Conservation (phyloP, 306 rosid species). For the Hippophae tibetana region DNA sequence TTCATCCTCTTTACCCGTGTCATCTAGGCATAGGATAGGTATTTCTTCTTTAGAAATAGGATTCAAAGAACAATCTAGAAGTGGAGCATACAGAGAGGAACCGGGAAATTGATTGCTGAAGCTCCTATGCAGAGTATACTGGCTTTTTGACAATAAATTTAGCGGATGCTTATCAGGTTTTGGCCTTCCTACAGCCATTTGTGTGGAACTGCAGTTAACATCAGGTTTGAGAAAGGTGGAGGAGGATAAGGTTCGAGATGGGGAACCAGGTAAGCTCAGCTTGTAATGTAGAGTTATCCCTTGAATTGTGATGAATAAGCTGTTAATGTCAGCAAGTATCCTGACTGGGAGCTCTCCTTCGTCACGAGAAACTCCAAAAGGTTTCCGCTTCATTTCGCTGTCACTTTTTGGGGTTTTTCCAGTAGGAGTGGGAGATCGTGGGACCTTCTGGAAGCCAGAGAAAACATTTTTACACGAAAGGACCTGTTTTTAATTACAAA, state of each 20-base stretch:
- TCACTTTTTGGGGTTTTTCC: conserved; percentile 91
- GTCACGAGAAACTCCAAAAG: conserved; percentile 46
- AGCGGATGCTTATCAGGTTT: conserved; percentile 46
- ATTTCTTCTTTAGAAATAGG: conserved; percentile 53
- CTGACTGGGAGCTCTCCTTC: conserved; percentile 64
- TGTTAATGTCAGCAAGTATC: conserved; percentile 70
- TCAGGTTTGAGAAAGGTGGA: conserved; percentile 39
- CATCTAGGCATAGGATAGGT: conserved; percentile 57
- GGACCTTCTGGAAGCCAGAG: conserved; percentile 80
- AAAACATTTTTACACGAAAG: conserved; percentile 87
- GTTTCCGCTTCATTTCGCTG: conserved; percentile 68
- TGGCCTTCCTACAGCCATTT: conserved; percentile 42
- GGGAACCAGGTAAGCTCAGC: conserved; percentile 78
- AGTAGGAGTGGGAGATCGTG: conserved; percentile 88
- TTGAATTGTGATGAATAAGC: conserved; percentile 65
- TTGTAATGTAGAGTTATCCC: conserved; percentile 83
- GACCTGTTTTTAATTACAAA: conserved; percentile 39
- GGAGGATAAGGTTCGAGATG: conserved; percentile 49
- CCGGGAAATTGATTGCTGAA: conserved; percentile 77
- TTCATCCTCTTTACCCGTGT: conserved; percentile 45
- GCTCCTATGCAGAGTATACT: conserved; percentile 60
- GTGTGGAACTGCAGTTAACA: conserved; percentile 33
- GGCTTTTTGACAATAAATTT: conserved; percentile 44
- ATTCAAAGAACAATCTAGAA: conserved; percentile 43
- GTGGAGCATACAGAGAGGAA: conserved; percentile 70